Conservation (phyloP, 208 protist species). For the Trypanosoma cruzi region DNA sequence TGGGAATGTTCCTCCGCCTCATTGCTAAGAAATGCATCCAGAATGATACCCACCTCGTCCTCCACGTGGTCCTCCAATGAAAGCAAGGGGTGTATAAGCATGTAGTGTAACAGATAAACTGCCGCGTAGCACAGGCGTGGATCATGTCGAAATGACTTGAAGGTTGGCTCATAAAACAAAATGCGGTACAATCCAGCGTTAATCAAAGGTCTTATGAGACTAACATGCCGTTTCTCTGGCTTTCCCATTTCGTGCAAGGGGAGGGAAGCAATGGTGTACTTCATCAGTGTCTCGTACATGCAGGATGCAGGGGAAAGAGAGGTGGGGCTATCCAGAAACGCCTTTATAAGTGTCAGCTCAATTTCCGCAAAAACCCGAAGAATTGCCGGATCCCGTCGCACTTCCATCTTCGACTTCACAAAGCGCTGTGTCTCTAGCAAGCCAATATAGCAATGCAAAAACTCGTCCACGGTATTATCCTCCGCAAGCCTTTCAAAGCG, state of each 20-base stretch:
- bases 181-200: conserved; percentile 44
- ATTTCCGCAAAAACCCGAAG: conserved; percentile 17
- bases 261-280: conserved; percentile 24
- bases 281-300: conserved; percentile 27
- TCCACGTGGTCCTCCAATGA: conserved; percentile 18
- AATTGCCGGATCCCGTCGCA: conserved; percentile 5
- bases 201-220: conserved; percentile 33
- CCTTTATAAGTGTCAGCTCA: conserved; percentile 35
- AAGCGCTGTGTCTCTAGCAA: conserved; percentile 42
- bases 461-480: conserved; percentile 47
- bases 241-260: conserved; percentile 7
- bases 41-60: conserved; percentile 25
- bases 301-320: conserved; percentile 19
- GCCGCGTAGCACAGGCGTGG: conserved; percentile 19
- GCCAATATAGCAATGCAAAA: conserved; percentile 60
- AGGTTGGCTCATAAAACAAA: conserved; percentile 39
- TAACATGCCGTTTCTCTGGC: conserved; percentile 3
- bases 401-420: conserved; percentile 13
- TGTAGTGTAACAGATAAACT: conserved; percentile 26
- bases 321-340: conserved; percentile 31
- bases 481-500: conserved; percentile 31
- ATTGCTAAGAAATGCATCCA: conserved; percentile 21
- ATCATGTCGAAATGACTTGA: conserved; percentile 28
- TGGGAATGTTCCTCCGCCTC: not conserved
- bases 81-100: conserved; percentile 16